phyloP scores from a whole-genome alignment of 148 eudicot genomes.

The Mesembryanthemum crystallinum region DNA sequence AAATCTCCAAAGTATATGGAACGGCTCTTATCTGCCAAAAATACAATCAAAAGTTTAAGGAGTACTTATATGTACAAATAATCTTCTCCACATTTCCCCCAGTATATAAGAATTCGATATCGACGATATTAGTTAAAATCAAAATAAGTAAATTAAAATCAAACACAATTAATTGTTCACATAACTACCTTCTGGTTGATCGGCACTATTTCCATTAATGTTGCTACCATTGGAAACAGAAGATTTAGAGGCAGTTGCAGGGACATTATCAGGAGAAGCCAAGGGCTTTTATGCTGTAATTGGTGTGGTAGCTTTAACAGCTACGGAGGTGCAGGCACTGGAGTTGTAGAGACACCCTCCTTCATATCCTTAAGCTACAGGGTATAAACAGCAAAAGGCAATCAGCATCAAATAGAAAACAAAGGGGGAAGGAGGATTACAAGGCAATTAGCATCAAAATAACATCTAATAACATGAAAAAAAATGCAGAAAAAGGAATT shows the following conservation, averaged over 20 bases:
- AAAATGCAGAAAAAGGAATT: slow-evolving; percentile 22
- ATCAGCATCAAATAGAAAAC: too few species aligned
- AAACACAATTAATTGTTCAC: neutral
- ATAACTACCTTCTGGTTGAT: slow-evolving; percentile 41
- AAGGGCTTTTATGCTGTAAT: slow-evolving; percentile 20
- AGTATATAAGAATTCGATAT: neutral
- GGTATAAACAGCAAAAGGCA: neutral
- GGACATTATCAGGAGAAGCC: slow-evolving; percentile 16
- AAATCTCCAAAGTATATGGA: slow-evolving; percentile 34
- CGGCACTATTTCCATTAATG: slow-evolving; percentile 20
- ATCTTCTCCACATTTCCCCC: neutral
- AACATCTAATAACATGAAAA: neutral
- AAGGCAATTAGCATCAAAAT: neutral
- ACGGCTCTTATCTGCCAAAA: slow-evolving; percentile 18
- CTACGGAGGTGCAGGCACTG: slow-evolving; percentile 16
- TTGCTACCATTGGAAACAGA: slow-evolving; percentile 32
- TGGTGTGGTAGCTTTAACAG: slow-evolving; percentile 26
- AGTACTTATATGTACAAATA: neutral
- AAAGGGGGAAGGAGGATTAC: too few species aligned
- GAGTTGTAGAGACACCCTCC: slow-evolving; percentile 29
- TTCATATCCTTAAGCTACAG: slow-evolving; percentile 43
- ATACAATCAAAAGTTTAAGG: slow-evolving; percentile 3
- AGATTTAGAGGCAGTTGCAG: slow-evolving; percentile 22
- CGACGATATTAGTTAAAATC: neutral
- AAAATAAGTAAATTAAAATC: neutral